Conservation (phyloP, 2,329 filamentous ascomycete genomes). For the Sporothrix protearum region DNA sequence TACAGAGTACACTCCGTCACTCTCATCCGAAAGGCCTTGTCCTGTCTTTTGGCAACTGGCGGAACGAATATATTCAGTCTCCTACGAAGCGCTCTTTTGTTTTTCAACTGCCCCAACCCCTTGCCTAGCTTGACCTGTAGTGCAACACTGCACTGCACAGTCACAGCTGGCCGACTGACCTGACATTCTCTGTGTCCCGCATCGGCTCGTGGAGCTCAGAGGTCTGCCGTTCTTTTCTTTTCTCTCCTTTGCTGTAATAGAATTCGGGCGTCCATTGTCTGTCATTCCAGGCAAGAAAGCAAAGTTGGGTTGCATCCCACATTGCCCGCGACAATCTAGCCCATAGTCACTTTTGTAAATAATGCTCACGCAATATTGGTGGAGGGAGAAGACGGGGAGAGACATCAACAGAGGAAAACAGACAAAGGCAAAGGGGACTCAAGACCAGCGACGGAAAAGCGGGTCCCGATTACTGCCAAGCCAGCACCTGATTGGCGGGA, state of each 20-base stretch:
- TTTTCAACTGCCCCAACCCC: not conserved
- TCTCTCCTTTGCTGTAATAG: not conserved
- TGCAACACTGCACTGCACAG: constrained; percentile 8
- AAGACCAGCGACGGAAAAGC: not conserved
- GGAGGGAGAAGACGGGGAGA: not conserved
- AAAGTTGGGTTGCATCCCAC: not conserved
- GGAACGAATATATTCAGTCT: not conserved
- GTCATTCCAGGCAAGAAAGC: not conserved
- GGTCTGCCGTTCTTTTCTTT: not conserved
- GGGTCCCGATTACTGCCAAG: not conserved
- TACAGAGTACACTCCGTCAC: not conserved
- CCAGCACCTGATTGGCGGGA: not conserved
- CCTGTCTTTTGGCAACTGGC: not conserved
- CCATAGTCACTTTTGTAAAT: constrained; percentile 4
- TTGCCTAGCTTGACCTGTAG: constrained; percentile 10
- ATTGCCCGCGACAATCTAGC: not conserved
- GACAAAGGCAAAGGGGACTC: not conserved
- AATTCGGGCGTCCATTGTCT: not conserved
- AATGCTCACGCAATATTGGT: constrained; percentile 17
- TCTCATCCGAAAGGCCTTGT: not conserved
- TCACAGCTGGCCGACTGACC: not conserved
- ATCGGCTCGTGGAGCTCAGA: not conserved
- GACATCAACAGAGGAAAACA: not conserved
- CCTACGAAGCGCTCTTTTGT: too few relatives aligned
- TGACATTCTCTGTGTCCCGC: not conserved